These are phyloP conservation scores for Stagonosporopsis cucurbitacearum DNA, from an alignment of 2,329 filamentous ascomycete species.

Conservation along the genomic window DNA sequence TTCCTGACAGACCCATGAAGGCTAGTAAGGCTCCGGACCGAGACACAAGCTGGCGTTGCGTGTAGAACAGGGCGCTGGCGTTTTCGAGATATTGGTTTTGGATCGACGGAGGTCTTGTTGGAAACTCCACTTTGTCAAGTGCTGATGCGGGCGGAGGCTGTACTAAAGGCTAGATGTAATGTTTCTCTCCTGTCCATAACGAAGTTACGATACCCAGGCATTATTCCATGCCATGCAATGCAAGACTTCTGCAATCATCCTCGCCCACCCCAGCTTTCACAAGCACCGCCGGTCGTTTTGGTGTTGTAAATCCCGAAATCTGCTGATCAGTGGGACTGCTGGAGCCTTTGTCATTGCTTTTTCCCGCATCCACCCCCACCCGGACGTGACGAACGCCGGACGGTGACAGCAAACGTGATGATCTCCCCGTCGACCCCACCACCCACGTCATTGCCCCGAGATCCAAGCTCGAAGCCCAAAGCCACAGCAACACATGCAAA, in stretches of 20 bases:
- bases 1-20: slow-evolving; percentile 18
- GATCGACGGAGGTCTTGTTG: neutral
- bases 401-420: too few relatives aligned
- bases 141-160: slow-evolving; percentile 16
- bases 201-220: slow-evolving; percentile 18
- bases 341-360: too few relatives aligned
- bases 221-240: slow-evolving; percentile 12
- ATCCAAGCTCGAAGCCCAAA: neutral
- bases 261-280: neutral
- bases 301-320: too few relatives aligned
- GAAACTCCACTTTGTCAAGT: slow-evolving; percentile 17
- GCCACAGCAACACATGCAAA: slow-evolving; percentile 2
- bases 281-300: too few relatives aligned
- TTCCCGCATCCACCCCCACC: too few relatives aligned
- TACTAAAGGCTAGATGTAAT: neutral
- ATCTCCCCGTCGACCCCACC: too few relatives aligned
- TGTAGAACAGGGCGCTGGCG: slow-evolving; percentile 2
- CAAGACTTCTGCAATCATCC: neutral
- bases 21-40: neutral
- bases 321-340: too few relatives aligned
- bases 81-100: neutral
- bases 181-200: slow-evolving; percentile 4
- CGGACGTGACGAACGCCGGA: too few relatives aligned
- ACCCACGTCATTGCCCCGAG: neutral
- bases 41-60: neutral